phyloP scores from a whole-genome alignment of 306 rosid species.

The Rubus idaeus region DNA sequence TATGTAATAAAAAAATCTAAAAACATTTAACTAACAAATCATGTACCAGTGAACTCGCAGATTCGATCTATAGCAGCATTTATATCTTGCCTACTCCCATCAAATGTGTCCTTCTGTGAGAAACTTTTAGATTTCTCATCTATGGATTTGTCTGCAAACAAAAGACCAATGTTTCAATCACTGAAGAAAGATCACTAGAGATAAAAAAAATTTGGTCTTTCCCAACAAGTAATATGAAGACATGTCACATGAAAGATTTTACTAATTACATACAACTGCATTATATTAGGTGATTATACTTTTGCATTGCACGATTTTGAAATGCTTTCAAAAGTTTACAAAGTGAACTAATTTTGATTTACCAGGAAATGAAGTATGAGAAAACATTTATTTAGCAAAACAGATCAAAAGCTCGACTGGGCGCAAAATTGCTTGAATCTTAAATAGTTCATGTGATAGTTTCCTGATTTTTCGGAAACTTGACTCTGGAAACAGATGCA shows the following conservation, averaged over 20 bases:
- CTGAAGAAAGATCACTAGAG: neutral
- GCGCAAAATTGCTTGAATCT: neutral
- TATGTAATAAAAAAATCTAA: neutral
- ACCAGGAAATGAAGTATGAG: neutral
- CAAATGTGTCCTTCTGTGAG: slow-evolving; percentile 65
- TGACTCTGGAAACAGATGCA: neutral
- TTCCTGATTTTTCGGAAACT: neutral
- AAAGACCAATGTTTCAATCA: slow-evolving; percentile 22
- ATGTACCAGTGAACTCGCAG: slow-evolving; percentile 88
- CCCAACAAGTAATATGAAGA: neutral
- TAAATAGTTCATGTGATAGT: neutral
- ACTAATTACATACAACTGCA: neutral
- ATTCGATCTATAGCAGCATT: slow-evolving; percentile 82
- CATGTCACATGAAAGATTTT: neutral
- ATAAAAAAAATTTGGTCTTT: slow-evolving; percentile 1
- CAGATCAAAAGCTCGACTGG: neutral
- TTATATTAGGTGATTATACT: neutral
- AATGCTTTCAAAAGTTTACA: neutral
- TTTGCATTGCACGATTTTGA: neutral
- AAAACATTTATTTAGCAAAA: neutral
- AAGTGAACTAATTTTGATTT: neutral
- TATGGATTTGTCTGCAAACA: slow-evolving; percentile 57
- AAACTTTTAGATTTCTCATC: slow-evolving; percentile 69
- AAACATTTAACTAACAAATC: neutral
- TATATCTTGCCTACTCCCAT: slow-evolving; percentile 86